These are phyloP conservation scores for Tubosaeta brunneosetosa DNA, from an alignment of 768 basidiomycete genomes.

Conservation along the genomic window DNA sequence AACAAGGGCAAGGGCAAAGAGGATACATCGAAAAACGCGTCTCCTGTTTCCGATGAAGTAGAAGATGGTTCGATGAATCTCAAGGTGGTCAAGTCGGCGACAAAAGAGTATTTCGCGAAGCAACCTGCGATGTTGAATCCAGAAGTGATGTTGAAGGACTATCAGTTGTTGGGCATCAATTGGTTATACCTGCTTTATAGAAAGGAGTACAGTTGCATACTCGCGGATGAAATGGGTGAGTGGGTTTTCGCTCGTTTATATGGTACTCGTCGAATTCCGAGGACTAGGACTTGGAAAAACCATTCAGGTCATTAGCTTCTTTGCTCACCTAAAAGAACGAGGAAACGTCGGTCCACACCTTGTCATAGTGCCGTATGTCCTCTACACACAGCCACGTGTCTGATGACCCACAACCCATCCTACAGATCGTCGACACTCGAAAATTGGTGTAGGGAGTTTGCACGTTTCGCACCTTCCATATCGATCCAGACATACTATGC, in stretches of 20 bases:
- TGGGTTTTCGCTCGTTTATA: constrained; percentile 8
- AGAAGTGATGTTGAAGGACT: constrained; percentile 84
- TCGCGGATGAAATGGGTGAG: constrained; percentile 99
- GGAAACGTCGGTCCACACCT: constrained; percentile 84
- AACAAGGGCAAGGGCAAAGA: constrained; percentile 38
- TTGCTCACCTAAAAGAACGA: constrained; percentile 80
- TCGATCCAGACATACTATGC: constrained; percentile 91
- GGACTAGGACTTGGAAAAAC: constrained; percentile 91
- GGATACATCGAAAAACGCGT: constrained; percentile 20
- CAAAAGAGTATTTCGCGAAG: constrained; percentile 62
- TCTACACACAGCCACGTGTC: not conserved
- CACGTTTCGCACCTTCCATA: constrained; percentile 82
- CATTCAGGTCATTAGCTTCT: constrained; percentile 96
- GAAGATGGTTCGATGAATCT: constrained; percentile 66
- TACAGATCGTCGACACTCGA: constrained; percentile 89
- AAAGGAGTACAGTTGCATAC: constrained; percentile 82
- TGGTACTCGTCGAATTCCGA: not conserved
- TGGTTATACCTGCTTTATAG: constrained; percentile 89
- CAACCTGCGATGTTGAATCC: constrained; percentile 70
- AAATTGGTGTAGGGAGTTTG: constrained; percentile 98
- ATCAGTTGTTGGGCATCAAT: constrained; percentile 95
- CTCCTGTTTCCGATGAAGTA: constrained; percentile 30
- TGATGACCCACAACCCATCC: constrained; percentile 6
- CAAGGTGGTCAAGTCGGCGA: constrained; percentile 39
- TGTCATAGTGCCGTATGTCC: constrained; percentile 87